A percentile compares a stretch with the other conserved stretches of the same genome.
phyloP scores from a whole-genome alignment of 768 basidiomycete species.

The Boletus vermiculosoides region DNA sequence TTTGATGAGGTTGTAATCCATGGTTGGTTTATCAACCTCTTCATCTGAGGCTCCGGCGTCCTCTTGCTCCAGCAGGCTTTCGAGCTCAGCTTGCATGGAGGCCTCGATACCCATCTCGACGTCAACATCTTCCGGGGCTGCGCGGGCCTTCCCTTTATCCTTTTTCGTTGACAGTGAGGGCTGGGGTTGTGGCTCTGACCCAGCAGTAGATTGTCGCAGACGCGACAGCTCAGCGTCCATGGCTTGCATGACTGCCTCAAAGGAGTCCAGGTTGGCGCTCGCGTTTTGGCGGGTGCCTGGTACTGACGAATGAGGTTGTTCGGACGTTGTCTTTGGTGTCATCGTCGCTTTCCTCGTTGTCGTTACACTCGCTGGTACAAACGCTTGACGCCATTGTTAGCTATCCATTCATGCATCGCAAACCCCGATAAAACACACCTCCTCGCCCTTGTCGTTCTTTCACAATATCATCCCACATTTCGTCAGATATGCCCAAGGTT shows the following conservation, averaged over 20 bases:
- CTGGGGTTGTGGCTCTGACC: conserved; percentile 13
- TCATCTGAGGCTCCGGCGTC: conserved; percentile 52
- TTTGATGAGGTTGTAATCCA: conserved; percentile 92
- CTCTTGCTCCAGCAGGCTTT: conserved; percentile 53
- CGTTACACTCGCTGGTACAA: conserved; percentile 44
- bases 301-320: conserved; percentile 21
- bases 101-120: conserved; percentile 72
- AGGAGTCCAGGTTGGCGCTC: conserved; percentile 82
- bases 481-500: conserved; percentile 81
- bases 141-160: conserved; percentile 41
- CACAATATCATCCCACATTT: conserved; percentile 88
- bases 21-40: conserved; percentile 43
- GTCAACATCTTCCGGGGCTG: conserved; percentile 38
- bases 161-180: conserved; percentile 39
- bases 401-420: background rate
- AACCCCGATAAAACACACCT: conserved; percentile 50
- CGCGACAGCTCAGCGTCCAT: conserved; percentile 83
- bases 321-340: conserved; percentile 8
- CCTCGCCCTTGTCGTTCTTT: conserved; percentile 74
- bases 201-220: conserved; percentile 31
- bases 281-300: conserved; percentile 41
- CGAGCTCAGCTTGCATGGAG: conserved; percentile 88
- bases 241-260: conserved; percentile 94
- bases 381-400: conserved; percentile 43
- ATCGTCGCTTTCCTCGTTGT: conserved; percentile 1